A percentile compares a stretch with the other conserved stretches of the same genome.
phyloP scores from a whole-genome alignment of 495 filamentous ascomycete species.

The Penicillium roqueforti region DNA sequence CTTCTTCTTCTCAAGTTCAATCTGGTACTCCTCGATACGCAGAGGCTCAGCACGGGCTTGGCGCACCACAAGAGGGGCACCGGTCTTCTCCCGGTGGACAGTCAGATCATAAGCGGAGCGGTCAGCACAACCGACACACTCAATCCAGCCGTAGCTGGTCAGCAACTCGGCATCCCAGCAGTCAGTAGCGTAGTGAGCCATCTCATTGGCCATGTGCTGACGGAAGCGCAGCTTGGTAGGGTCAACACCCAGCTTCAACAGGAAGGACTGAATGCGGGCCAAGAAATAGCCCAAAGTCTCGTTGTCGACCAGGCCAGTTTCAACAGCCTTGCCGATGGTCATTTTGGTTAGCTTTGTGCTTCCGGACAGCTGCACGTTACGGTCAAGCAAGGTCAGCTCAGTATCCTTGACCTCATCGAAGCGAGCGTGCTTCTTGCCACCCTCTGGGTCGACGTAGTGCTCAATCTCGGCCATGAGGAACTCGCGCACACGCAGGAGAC shows the following conservation, averaged over 20 bases:
- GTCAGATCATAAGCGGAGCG: slow-evolving; percentile 75
- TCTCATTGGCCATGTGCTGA: slow-evolving; percentile 79
- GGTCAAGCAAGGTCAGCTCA: slow-evolving; percentile 63
- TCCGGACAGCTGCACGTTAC: slow-evolving; percentile 65
- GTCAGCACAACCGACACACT: slow-evolving; percentile 83
- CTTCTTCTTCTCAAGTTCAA: slow-evolving; percentile 80
- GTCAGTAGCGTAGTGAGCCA: slow-evolving; percentile 81
- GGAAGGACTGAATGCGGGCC: slow-evolving; percentile 70
- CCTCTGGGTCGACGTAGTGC: slow-evolving; percentile 67
- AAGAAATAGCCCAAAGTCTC: slow-evolving; percentile 88
- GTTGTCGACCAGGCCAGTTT: slow-evolving; percentile 67
- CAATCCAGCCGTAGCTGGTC: slow-evolving; percentile 79
- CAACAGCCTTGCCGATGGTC: slow-evolving; percentile 68
- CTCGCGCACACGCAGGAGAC: slow-evolving; percentile 64
- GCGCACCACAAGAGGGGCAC: slow-evolving; percentile 65
- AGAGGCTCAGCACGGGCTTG: slow-evolving; percentile 63
- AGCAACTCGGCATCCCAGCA: slow-evolving; percentile 82
- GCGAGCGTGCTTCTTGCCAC: slow-evolving; percentile 64
- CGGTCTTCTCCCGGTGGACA: slow-evolving; percentile 78
- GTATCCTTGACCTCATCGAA: slow-evolving; percentile 60
- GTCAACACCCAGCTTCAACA: slow-evolving; percentile 66
- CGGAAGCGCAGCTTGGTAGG: slow-evolving; percentile 71
- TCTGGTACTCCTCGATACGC: slow-evolving; percentile 66
- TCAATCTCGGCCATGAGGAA: slow-evolving; percentile 76
- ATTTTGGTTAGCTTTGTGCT: slow-evolving; percentile 57